Evolutionary conservation across 352 stramenopile species (phyloP), one percentile per base, ranked within the genome.

Genomic region (Peronosclerospora sorghi): DNA sequence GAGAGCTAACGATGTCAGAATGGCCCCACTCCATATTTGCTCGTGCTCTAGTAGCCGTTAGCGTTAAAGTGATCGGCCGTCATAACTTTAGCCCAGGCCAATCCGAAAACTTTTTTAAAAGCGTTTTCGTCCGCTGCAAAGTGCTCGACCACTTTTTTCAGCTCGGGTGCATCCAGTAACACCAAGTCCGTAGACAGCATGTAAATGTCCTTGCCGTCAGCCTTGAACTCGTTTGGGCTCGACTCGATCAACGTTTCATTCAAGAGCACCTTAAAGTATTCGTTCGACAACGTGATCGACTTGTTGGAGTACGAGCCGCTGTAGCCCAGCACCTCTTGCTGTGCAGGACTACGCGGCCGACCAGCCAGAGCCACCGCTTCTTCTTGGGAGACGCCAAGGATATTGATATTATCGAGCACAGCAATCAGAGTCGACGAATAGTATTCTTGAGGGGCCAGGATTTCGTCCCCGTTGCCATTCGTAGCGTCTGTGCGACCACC

Each of bases 301-400:
- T 77, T 59, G 38, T 62, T 60, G 9, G 73, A 88, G 83, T 86
- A 97, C 13, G 80, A 75, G 8, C 83, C 85, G 35, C 67, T 75
- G 55, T 87, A 81, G 47, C 87, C 91, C 45, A 64, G 73, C 9
- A 55, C 59, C 54, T 94, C 81, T 2, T 80, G 83, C 60, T 97
- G 89, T 56, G 79, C 96, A 4, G 71, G 59, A 96, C 75, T 44
- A 78, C 81, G 69, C 87, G 89, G 29, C 68, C 94, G 53, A 34
- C 89, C 92, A 27, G 86, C 62, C 1, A 98, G 64, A 19, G 90
- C 89, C n/a, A 97, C 94, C 42, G 95, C 96, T 54, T 97, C 91
- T 26, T 74, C 54, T 49, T 94, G 82, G 30, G 72, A 75, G 29
- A 96, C 94, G 20, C 89, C 84, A 77, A 96, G 83, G 41, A 92